phyloP scores from a whole-genome alignment of 805 yeast genomes.

The Novakomyces olei region DNA sequence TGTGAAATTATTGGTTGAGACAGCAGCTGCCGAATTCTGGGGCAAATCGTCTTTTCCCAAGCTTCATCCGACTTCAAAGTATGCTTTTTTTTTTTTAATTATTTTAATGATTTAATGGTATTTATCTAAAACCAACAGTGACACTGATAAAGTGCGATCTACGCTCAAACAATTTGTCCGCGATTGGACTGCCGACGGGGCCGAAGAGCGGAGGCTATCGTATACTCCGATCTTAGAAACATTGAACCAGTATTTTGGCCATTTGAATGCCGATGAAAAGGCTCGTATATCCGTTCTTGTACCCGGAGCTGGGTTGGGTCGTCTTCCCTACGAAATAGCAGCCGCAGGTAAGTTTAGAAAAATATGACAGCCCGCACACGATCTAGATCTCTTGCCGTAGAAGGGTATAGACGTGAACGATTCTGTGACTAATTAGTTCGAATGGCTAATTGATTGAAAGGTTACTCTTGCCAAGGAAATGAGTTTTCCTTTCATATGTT shows the following conservation, averaged over 20 bases:
- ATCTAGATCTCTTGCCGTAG: no score
- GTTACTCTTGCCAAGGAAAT: constrained; percentile 39
- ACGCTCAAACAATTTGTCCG: constrained; percentile 46
- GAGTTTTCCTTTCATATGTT: constrained; percentile 65
- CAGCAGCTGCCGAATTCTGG: no score
- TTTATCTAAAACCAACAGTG: no score
- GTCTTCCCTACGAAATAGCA: constrained; percentile 37
- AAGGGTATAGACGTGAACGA: no score
- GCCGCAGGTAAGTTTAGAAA: constrained; percentile 4
- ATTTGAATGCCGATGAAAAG: constrained; percentile 8
- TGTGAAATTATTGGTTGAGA: no score
- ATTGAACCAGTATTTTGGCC: constrained; percentile 18
- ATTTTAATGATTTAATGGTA: no score
- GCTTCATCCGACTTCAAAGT: no score
- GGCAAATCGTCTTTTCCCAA: no score
- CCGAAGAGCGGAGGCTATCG: constrained; percentile 31
- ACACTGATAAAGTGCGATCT: background rate
- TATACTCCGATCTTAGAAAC: constrained; percentile 28
- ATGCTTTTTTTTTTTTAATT: no score
- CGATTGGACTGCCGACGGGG: constrained; percentile 45
- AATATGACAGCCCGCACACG: no score
- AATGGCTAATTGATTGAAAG: no score
- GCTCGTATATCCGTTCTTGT: constrained; percentile 25
- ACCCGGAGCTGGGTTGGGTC: constrained; percentile 80
- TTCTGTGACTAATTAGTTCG: no score